A percentile compares a stretch with the other conserved stretches of the same genome.
These are phyloP conservation scores for Cryphonectria nitschkei DNA, from an alignment of 2,329 filamentous ascomycete genomes.

Conservation along the genomic window DNA sequence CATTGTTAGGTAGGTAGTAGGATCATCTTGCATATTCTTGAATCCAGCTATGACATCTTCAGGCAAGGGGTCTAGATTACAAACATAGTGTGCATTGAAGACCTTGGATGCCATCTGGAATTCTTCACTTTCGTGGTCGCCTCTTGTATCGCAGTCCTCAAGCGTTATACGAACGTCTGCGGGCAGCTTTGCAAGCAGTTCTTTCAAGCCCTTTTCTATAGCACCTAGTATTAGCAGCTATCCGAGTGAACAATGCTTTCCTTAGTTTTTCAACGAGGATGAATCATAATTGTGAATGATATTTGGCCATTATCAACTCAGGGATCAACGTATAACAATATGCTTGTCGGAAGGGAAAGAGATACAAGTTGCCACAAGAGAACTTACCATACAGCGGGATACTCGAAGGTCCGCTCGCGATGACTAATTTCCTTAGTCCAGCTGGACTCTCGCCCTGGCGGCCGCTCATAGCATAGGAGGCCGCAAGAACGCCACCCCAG, in stretches of 20 bases:
- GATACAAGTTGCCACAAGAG: background rate
- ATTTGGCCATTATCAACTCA: too few relatives aligned
- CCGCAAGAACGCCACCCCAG: slow-evolving; percentile 24
- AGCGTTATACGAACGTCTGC: slow-evolving; percentile 30
- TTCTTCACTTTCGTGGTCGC: slow-evolving; percentile 32
- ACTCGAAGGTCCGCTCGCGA: slow-evolving; percentile 33
- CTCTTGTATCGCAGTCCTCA: slow-evolving; percentile 28
- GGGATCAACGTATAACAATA: background rate
- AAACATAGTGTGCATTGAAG: slow-evolving; percentile 31
- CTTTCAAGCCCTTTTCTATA: slow-evolving; percentile 27
- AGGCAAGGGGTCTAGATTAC: slow-evolving; percentile 32
- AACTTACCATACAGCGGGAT: slow-evolving; percentile 31
- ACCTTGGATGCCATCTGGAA: slow-evolving; percentile 30
- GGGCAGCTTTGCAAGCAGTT: slow-evolving; percentile 31
- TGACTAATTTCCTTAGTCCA: slow-evolving; percentile 33
- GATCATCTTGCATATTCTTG: slow-evolving; percentile 32
- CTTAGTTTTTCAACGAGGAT: background rate
- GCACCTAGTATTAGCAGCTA: background rate
- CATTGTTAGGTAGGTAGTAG: slow-evolving; percentile 34
- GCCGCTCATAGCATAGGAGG: slow-evolving; percentile 27
- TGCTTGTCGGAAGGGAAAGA: background rate
- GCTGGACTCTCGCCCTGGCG: slow-evolving; percentile 23
- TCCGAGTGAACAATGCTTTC: background rate
- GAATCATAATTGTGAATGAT: background rate
- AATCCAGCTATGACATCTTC: slow-evolving; percentile 30